Evolutionary conservation across 305 asterid species (phyloP).

Genomic region (Salvia sclarea): DNA sequence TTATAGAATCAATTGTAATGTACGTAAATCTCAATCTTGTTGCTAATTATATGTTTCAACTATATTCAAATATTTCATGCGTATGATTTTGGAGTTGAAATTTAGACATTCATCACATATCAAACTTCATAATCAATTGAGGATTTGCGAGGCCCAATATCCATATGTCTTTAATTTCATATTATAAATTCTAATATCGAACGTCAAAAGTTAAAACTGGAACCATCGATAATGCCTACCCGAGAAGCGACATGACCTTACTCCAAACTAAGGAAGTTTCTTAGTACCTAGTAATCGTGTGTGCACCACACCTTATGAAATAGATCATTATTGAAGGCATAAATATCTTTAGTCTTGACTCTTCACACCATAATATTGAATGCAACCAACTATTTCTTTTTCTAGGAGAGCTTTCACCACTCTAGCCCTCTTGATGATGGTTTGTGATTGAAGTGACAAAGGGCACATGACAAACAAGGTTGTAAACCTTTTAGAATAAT

Average conservation of each 20-base stretch:
- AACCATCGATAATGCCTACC: no score
- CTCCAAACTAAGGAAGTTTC: not conserved
- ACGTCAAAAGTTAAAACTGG: no score
- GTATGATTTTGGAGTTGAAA: no score
- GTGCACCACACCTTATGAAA: not conserved
- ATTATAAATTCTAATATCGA: no score
- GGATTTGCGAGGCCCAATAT: no score
- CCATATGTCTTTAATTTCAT: no score
- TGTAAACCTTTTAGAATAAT: slow-evolving; percentile 34
- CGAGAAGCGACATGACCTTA: not conserved
- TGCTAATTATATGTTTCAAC: no score
- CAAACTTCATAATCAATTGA: no score
- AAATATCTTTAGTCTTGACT: not conserved
- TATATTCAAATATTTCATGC: no score
- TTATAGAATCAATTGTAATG: no score
- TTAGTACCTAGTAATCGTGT: not conserved
- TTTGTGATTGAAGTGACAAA: slow-evolving; percentile 12
- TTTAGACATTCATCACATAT: no score
- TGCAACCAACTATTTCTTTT: not conserved
- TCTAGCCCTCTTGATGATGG: not conserved
- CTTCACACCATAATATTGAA: not conserved
- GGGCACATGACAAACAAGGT: slow-evolving; percentile 18
- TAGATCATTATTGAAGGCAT: not conserved
- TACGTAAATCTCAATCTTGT: no score
- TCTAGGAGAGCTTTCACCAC: not conserved